phyloP scores from a whole-genome alignment of 352 stramenopile species.

The Phytopythium sindhum region DNA sequence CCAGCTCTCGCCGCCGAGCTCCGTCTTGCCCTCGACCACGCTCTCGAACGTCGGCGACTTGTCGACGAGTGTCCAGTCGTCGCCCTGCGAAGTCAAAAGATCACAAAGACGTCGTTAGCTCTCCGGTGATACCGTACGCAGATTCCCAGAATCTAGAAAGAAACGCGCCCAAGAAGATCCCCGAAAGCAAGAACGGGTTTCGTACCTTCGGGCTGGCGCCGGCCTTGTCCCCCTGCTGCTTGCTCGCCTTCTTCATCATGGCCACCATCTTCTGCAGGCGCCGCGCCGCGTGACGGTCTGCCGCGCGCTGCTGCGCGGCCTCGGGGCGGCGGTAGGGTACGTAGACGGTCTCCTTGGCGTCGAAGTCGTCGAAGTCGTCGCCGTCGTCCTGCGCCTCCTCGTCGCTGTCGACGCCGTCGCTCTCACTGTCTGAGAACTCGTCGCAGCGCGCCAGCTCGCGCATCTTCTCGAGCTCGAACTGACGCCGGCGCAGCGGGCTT shows the following conservation, averaged over 20 bases:
- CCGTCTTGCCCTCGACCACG: conserved; percentile 32
- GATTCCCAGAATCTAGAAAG: conserved; percentile 5
- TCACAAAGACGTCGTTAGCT: neutral
- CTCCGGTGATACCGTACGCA: neutral
- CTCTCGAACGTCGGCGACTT: conserved; percentile 76
- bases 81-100: conserved; percentile 20
- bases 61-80: conserved; percentile 77
- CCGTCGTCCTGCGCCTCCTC: conserved; percentile 25
- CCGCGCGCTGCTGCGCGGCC: conserved; percentile 20
- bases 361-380: conserved; percentile 27
- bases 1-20: conserved; percentile 54
- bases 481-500: conserved; percentile 41
- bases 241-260: conserved; percentile 17
- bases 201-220: conserved; percentile 48
- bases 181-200: neutral
- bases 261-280: conserved; percentile 14
- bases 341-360: conserved; percentile 49
- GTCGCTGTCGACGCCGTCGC: conserved; percentile 62
- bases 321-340: conserved; percentile 42
- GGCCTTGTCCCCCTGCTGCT: conserved; percentile 26
- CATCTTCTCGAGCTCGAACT: conserved; percentile 60
- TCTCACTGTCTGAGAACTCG: conserved; percentile 83
- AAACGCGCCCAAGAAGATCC: neutral
- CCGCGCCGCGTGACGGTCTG: conserved; percentile 10
- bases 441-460: conserved; percentile 67